Conservation (phyloP, 2,329 filamentous ascomycete species). For the Ampelomyces quisqualis region DNA sequence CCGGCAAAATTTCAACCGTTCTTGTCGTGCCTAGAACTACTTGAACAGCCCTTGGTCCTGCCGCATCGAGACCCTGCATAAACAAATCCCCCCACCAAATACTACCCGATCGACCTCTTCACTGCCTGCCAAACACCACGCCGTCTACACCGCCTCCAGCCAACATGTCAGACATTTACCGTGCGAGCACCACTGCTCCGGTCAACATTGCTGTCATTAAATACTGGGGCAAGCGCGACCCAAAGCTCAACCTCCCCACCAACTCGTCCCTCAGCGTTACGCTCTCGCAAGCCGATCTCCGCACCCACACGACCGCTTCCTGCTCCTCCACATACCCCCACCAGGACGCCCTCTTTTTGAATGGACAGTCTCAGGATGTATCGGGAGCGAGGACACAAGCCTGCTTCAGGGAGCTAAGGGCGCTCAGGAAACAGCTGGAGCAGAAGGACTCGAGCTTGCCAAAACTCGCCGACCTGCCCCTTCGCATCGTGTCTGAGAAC, state of each 20-base stretch:
- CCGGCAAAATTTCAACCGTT: no score
- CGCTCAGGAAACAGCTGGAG: conserved; percentile 76
- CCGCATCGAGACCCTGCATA: conserved; percentile 34
- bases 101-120: no score
- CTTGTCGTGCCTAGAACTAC: no score
- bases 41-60: no score
- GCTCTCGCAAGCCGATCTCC: conserved; percentile 88
- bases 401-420: conserved; percentile 83
- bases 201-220: conserved; percentile 99
- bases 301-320: conserved; percentile 92
- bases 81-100: conserved; percentile 27
- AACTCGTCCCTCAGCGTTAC: conserved; percentile 98
- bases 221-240: conserved; percentile 97
- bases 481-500: conserved; percentile 92
- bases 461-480: conserved; percentile 72
- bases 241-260: conserved; percentile 91
- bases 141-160: conserved; percentile 1
- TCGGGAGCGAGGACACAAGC: conserved; percentile 88
- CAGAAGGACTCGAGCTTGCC: conserved; percentile 70
- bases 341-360: conserved; percentile 76
- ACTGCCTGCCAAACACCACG: conserved; percentile 7
- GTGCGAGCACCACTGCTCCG: conserved; percentile 91
- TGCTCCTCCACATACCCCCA: conserved; percentile 72
- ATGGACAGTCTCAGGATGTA: conserved; percentile 79
- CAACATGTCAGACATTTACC: conserved; percentile 64